These are phyloP conservation scores for Phytophthora multivora DNA, from an alignment of 352 stramenopile species.

Conservation along the genomic window DNA sequence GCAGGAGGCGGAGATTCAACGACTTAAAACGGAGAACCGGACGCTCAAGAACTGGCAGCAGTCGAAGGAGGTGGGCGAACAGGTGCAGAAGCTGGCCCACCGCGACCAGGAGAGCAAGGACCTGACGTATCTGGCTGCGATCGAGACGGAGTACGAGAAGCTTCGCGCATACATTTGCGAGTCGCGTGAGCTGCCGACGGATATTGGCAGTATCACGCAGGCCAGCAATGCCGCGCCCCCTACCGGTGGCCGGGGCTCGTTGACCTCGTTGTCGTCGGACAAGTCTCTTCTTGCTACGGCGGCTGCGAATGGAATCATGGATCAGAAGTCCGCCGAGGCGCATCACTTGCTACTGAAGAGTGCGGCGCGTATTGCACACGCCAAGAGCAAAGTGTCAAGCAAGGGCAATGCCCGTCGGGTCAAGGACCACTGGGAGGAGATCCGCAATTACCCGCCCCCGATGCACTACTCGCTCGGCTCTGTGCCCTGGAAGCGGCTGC, in stretches of 20 bases:
- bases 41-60: conserved; percentile 86
- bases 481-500: conserved; percentile 85
- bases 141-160: conserved; percentile 87
- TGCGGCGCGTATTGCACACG: conserved; percentile 60
- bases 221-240: conserved; percentile 3
- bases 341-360: conserved; percentile 80
- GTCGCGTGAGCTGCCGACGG: conserved; percentile 68
- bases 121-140: conserved; percentile 75
- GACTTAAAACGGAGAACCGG: conserved; percentile 78
- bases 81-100: conserved; percentile 86
- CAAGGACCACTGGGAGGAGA: conserved; percentile 90
- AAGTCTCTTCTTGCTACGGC: conserved; percentile 44
- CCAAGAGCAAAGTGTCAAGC: conserved; percentile 70
- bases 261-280: conserved; percentile 45
- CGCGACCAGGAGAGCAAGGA: conserved; percentile 88
- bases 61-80: conserved; percentile 87
- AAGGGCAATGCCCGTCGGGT: conserved; percentile 83
- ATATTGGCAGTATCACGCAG: conserved; percentile 63
- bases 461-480: conserved; percentile 88
- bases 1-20: conserved; percentile 77
- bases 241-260: conserved; percentile 24
- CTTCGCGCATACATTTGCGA: conserved; percentile 82
- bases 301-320: conserved; percentile 41
- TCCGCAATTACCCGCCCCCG: conserved; percentile 79
- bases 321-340: conserved; percentile 64